phyloP scores from a whole-genome alignment of 352 stramenopile genomes.

The Phytophthora meadii region DNA sequence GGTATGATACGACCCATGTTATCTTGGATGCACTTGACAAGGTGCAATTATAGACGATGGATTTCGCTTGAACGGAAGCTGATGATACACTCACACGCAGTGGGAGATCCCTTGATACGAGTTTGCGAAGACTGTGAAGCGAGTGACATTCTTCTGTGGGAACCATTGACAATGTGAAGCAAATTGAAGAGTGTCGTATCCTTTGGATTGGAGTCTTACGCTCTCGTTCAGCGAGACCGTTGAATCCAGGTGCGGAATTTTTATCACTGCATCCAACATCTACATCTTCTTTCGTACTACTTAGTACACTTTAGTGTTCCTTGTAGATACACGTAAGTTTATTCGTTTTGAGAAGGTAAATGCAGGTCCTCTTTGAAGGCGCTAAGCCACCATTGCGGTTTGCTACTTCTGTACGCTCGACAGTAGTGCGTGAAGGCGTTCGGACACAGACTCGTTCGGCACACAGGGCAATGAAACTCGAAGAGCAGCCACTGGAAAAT shows the following conservation, averaged over 20 bases:
- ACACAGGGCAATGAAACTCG: slow-evolving; percentile 70
- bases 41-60: slow-evolving; percentile 51
- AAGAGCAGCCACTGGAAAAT: slow-evolving; percentile 73
- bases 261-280: too few species aligned
- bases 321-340: background rate
- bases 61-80: slow-evolving; percentile 34
- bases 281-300: too few species aligned
- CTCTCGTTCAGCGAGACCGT: background rate
- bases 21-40: slow-evolving; percentile 48
- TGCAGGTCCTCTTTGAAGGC: background rate
- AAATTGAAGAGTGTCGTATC: background rate
- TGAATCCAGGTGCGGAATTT: too few species aligned
- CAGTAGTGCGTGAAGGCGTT: background rate
- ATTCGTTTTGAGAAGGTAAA: background rate
- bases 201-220: background rate
- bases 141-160: background rate
- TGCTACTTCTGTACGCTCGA: background rate
- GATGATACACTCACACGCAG: slow-evolving; percentile 47
- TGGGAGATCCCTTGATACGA: slow-evolving; percentile 36
- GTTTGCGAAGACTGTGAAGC: slow-evolving; percentile 20
- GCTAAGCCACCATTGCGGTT: background rate
- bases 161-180: background rate
- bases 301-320: background rate
- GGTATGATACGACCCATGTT: slow-evolving; percentile 53
- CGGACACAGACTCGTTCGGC: slow-evolving; percentile 24